These are phyloP conservation scores for Phylloporus sp. DNA, from an alignment of 768 basidiomycete genomes.

Conservation along the genomic window DNA sequence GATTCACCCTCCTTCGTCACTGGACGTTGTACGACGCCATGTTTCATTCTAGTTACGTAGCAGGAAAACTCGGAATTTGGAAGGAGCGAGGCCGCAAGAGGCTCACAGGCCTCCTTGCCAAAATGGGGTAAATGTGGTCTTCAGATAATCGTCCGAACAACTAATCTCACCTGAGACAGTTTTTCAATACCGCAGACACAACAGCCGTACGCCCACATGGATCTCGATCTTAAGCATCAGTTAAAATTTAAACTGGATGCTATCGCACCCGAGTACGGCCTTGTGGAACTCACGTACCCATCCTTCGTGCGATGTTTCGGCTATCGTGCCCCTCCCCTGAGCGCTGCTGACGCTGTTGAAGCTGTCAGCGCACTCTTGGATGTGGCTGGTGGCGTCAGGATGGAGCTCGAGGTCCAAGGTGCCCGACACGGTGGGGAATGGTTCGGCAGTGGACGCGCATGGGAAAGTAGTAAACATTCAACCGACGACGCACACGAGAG, in stretches of 20 bases:
- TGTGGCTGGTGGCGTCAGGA: conserved; percentile 81
- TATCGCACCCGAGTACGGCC: conserved; percentile 91
- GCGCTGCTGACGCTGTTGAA: conserved; percentile 91
- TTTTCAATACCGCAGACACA: conserved; percentile 94
- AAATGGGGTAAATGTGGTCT: conserved; percentile 79
- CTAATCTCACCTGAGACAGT: conserved; percentile 39
- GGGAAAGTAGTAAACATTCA: conserved; percentile 53
- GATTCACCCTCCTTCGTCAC: conserved; percentile 93
- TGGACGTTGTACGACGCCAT: conserved; percentile 99
- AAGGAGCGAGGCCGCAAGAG: conserved; percentile 88
- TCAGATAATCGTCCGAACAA: background rate
- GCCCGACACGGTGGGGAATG: conserved; percentile 90
- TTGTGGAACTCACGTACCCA: conserved; percentile 88
- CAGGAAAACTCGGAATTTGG: conserved; percentile 94
- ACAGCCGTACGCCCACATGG: conserved; percentile 93
- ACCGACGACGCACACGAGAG: conserved; percentile 33
- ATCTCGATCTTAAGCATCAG: conserved; percentile 82
- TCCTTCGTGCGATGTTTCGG: conserved; percentile 93
- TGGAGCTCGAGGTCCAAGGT: conserved; percentile 89
- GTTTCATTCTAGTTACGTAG: conserved; percentile 96
- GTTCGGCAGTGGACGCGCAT: conserved; percentile 81
- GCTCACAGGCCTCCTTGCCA: conserved; percentile 87
- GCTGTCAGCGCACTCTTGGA: conserved; percentile 83
- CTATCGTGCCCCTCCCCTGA: conserved; percentile 80
- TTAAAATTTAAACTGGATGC: conserved; percentile 78